These are phyloP conservation scores for Solanum corneliomulleri DNA, from an alignment of 257 asterid species.

Conservation along the genomic window DNA sequence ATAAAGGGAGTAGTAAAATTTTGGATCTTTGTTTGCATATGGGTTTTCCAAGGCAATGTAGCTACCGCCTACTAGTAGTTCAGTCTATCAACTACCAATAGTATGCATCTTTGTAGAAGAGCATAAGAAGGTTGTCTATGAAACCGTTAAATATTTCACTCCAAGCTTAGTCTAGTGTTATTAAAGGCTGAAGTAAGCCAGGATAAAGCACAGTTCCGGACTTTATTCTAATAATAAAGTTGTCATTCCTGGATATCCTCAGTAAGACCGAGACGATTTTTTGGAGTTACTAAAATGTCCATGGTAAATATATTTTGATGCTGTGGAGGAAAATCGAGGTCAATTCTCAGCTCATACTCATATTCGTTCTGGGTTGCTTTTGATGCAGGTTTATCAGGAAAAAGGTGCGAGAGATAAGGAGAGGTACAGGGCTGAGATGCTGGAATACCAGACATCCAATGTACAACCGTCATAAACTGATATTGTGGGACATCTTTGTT, in stretches of 20 bases:
- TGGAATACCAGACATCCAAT: slow-evolving; percentile 59
- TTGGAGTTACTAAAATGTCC: neutral
- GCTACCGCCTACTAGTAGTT: neutral
- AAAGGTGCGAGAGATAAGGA: slow-evolving; percentile 77
- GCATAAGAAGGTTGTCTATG: neutral
- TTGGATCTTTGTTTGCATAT: neutral
- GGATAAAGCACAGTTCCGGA: neutral
- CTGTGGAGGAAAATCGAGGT: neutral
- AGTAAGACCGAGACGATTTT: neutral
- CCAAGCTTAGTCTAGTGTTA: neutral
- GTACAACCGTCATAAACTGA: slow-evolving; percentile 8
- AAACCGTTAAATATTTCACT: neutral
- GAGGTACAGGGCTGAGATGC: slow-evolving; percentile 74
- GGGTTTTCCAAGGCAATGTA: neutral
- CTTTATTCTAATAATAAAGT: neutral
- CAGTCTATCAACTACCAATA: neutral
- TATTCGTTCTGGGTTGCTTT: neutral
- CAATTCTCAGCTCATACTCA: neutral
- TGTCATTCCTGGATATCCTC: neutral
- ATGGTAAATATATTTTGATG: neutral
- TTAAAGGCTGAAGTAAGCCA: neutral
- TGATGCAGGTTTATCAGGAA: slow-evolving; percentile 76
- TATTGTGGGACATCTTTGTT: neutral
- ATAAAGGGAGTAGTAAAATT: neutral
- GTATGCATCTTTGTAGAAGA: neutral